Evolutionary conservation across 164 flowering plant species (phyloP), one percentile per base, ranked within the genome.

Genomic region (Pachysandra terminalis): DNA sequence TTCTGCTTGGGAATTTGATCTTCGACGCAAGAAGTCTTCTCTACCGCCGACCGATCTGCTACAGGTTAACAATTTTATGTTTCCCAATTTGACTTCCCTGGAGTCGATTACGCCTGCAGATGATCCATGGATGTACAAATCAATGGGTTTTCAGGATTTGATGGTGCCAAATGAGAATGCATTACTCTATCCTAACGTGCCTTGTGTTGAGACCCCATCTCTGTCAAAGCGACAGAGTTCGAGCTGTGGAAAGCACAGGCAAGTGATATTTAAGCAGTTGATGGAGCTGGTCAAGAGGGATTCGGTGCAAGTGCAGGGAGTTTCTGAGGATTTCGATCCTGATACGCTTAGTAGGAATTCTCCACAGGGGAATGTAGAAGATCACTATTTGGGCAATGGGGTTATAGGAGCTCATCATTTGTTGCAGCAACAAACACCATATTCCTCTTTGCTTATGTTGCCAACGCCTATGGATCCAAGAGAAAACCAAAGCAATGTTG

Each of bases 191-290:
- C 56, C 32, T 2, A 26, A 49, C 13, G 67, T 65, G 41, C 70
- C 69, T 5, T 23, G 57, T 37, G 61, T 52, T 49, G 74, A 64
- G 51, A 19, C 56, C 19, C 56, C 61, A 27, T 17, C 60, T 41
- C 16, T 45, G 51, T 54, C 32, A 52, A 78, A 78, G 83, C 59
- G 59, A n/a, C n/a, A n/a, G 74, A 74, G 51, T 37, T 68, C 70
- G 19, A 67, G 65, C 17, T 76, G 85, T 56, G 94, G 94, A 57
- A 86, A 80, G 79, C 78, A 73, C 24, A 83, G 80, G 79, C 83
- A 84, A 66, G 79, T 83, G 71, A 76, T 94, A 1, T 54, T 77
- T 37, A 85, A 77, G 80, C 98, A 94, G 80, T 65, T 94, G 71
- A 24, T 81, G 45, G 90, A 86, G 82, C 56, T 91, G 81, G 41